A percentile compares a stretch with the other conserved stretches of the same genome.
phyloP scores from a whole-genome alignment of 192 early-diverging fungal genomes.

The Coemansia sp. region DNA sequence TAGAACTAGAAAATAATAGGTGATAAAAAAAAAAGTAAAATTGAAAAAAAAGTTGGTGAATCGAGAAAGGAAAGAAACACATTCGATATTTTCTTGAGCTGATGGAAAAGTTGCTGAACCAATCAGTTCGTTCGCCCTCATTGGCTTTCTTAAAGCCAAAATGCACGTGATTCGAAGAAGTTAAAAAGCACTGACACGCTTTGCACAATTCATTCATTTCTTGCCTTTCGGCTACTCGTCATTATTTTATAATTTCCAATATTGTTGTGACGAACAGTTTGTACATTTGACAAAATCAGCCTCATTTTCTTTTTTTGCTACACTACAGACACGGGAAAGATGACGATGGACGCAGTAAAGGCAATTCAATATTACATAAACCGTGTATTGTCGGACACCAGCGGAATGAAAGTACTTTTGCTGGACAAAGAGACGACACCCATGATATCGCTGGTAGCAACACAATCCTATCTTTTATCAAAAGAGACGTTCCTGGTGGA shows the following conservation, averaged over 20 bases:
- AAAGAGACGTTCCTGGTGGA: conserved; percentile 96
- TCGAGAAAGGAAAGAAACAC: too few relatives aligned
- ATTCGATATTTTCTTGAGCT: neutral
- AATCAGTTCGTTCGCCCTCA: neutral
- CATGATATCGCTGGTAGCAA: conserved; percentile 90
- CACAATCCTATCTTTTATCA: conserved; percentile 88
- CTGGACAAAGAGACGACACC: conserved; percentile 95
- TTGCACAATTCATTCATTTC: too few relatives aligned
- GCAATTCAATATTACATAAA: conserved; percentile 85
- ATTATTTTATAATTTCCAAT: neutral
- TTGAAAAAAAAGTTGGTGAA: neutral
- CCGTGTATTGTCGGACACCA: conserved; percentile 87
- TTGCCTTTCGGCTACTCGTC: too few relatives aligned
- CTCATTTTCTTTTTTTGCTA: neutral
- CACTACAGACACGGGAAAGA: neutral
- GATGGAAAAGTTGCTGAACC: neutral
- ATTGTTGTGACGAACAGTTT: neutral
- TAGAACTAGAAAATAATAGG: neutral
- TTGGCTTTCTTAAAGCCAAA: too few relatives aligned
- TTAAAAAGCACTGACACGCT: neutral
- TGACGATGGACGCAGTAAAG: conserved; percentile 74
- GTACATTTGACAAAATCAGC: neutral
- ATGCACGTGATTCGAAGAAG: neutral
- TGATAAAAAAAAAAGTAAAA: neutral
- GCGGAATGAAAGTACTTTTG: conserved; percentile 97